Base-by-base conservation (phyloP, 106 monocot species). In the Allium fistulosum region DNA sequence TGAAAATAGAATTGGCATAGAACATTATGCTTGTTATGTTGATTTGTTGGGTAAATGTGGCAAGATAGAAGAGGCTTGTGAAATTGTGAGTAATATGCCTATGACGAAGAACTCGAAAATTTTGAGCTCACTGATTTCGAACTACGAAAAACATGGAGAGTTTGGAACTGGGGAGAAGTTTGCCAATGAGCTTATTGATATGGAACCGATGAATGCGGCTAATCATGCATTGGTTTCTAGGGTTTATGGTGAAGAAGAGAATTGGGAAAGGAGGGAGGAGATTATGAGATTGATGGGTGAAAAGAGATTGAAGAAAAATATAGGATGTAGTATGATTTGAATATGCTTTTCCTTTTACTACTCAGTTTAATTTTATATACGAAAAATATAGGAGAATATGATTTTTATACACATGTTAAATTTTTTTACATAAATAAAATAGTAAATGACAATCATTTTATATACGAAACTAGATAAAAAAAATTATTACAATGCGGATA, bases 21-120 rank as follows among this genome's bases (percentile, higher is more conserved):
- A 80, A 22, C 84, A 80, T 12, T 80, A 80, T 68, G 77, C 71
- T 49, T 80, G 84, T 65, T 80, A 70, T 63, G 61, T 80, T 10
- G 84, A 84, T 74, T 60, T 84, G 45, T 61, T 84, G 46, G 70
- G 73, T 13, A 62, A 62, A 49, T 46, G 65, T 0, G 84, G 80
- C 10, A 65, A 46, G 76, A 15, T 84, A 2, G 71, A 76, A 16
- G 77, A 84, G 66, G 84, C 80, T 7, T 71, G 59, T 48, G 61
- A 80, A 16, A 77, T 77, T 59, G 51, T 84, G 10, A 76, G 58
- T 51, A 63, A 10, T 22, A 80, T 70, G 77, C 66, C 49, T 9
- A 51, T 80, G 61, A 71, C 26, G 13, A 75, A 69, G 4, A 71
- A 62, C 74, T 8, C 52, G 11, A 80, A 17, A n/a, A 77, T 74